Evolutionary conservation across 2,329 filamentous ascomycete genomes (phyloP).

Genomic region (Alternaria atra): DNA sequence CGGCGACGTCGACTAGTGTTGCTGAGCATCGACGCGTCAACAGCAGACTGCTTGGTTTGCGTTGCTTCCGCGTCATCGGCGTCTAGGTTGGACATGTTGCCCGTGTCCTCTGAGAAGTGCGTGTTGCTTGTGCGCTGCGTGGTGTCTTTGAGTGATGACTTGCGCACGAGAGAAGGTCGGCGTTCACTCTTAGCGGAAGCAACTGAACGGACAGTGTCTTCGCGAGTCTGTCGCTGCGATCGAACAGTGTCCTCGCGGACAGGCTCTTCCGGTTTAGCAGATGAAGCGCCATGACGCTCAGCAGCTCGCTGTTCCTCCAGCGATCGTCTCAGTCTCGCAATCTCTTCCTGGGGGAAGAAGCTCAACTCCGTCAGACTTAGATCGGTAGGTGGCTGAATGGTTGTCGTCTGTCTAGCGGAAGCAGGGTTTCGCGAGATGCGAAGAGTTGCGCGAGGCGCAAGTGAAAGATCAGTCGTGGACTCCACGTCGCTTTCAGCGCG

Average conservation of each 20-base stretch:
- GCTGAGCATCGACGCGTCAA: conserved; percentile 57
- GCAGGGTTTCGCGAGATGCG: conserved; percentile 38
- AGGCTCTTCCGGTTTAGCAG: conserved; percentile 36
- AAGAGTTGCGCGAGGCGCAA: conserved; percentile 43
- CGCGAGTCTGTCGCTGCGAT: conserved; percentile 48
- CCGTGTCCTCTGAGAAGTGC: conserved; percentile 49
- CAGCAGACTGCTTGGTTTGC: conserved; percentile 39
- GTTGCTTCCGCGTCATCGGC: conserved; percentile 34
- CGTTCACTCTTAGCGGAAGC: conserved; percentile 51
- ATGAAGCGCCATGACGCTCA: conserved; percentile 43
- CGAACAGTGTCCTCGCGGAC: conserved; percentile 52
- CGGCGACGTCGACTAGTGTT: conserved; percentile 61
- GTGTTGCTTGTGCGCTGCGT: conserved; percentile 48
- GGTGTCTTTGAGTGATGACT: conserved; percentile 64
- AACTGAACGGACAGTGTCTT: conserved; percentile 53
- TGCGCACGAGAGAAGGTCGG: conserved; percentile 57
- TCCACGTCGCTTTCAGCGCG: conserved; percentile 46
- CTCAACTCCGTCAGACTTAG: conserved; percentile 62
- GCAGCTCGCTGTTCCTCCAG: conserved; percentile 64
- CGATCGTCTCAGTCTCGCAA: conserved; percentile 63
- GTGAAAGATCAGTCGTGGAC: conserved; percentile 53
- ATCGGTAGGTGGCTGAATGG: conserved; percentile 41
- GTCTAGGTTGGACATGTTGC: conserved; percentile 41
- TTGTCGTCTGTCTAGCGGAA: conserved; percentile 24
- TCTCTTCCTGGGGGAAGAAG: conserved; percentile 62